A percentile compares a stretch with the other conserved stretches of the same genome.
phyloP scores from a whole-genome alignment of 805 yeast genomes.

The Peterozyma toletana region DNA sequence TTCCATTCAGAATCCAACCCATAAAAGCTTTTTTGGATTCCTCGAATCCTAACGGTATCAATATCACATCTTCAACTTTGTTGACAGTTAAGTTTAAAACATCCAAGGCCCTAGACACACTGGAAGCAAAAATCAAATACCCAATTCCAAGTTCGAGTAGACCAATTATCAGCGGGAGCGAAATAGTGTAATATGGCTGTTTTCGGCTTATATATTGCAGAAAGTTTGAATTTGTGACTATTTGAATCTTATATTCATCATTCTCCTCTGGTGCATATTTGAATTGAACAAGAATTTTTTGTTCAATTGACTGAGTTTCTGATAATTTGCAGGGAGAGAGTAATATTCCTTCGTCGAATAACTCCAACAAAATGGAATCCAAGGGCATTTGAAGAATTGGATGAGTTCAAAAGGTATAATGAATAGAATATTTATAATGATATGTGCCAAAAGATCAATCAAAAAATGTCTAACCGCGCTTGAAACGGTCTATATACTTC shows the following conservation, averaged over 20 bases:
- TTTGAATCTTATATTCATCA: too few relatives aligned
- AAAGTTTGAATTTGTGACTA: neutral
- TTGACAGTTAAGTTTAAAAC: slow-evolving; percentile 5
- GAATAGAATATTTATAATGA: too few relatives aligned
- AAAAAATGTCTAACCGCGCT: too few relatives aligned
- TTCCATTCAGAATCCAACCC: slow-evolving; percentile 6
- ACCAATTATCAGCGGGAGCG: slow-evolving; percentile 10
- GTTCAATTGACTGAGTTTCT: neutral
- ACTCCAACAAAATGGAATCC: too few relatives aligned
- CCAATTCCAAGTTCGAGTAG: slow-evolving; percentile 11
- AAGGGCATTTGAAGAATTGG: too few relatives aligned
- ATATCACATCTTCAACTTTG: slow-evolving; percentile 12
- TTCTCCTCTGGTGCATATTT: neutral
- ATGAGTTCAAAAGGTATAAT: too few relatives aligned
- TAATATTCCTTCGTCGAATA: slow-evolving; percentile 1
- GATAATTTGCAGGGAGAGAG: neutral
- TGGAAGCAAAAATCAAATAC: slow-evolving; percentile 13
- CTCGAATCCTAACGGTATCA: slow-evolving; percentile 12
- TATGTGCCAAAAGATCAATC: too few relatives aligned
- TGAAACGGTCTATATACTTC: too few relatives aligned
- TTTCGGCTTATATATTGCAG: neutral
- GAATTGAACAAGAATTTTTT: neutral
- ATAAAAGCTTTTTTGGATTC: neutral
- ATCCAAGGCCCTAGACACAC: slow-evolving; percentile 2
- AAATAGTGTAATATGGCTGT: neutral